Conservation (phyloP, 108 stramenopile species). For the Skeletonema potamos region DNA sequence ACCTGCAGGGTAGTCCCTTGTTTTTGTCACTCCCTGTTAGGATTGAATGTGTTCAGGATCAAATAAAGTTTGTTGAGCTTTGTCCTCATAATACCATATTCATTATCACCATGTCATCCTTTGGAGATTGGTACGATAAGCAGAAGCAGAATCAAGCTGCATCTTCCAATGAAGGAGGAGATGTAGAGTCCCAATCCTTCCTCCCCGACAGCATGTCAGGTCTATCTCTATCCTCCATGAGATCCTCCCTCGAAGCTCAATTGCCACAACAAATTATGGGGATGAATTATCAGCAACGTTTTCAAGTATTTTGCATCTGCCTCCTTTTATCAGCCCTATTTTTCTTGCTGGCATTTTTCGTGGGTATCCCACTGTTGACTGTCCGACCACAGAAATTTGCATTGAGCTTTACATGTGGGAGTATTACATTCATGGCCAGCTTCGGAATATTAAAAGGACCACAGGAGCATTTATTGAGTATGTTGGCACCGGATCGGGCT, state of each 20-base stretch:
- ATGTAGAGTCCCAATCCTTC: constrained; percentile 55
- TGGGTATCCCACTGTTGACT: constrained; percentile 87
- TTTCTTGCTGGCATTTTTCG: constrained; percentile 89
- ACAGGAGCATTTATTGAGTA: constrained; percentile 68
- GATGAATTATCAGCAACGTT: constrained; percentile 90
- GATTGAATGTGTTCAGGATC: too few species aligned
- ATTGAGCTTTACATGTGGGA: constrained; percentile 91
- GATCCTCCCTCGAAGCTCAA: constrained; percentile 77
- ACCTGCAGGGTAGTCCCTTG: too few species aligned
- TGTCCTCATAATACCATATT: too few species aligned
- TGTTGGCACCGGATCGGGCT: constrained; percentile 73
- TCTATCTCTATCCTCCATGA: constrained; percentile 66
- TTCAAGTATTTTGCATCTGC: constrained; percentile 80
- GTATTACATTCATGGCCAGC: constrained; percentile 87
- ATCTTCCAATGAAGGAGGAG: constrained; percentile 8
- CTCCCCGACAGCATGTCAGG: constrained; percentile 29
- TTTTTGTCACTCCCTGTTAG: too few species aligned
- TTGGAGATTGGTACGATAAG: constrained; percentile 84
- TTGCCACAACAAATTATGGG: constrained; percentile 87
- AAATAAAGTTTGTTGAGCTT: too few species aligned
- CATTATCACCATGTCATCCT: constrained; percentile 25
- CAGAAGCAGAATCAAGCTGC: constrained; percentile 52
- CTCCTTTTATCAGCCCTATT: constrained; percentile 82
- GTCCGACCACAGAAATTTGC: constrained; percentile 95
- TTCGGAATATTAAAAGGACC: constrained; percentile 91